Evolutionary conservation across 805 yeast genomes (phyloP).

Genomic region (Priceomyces castillae): DNA sequence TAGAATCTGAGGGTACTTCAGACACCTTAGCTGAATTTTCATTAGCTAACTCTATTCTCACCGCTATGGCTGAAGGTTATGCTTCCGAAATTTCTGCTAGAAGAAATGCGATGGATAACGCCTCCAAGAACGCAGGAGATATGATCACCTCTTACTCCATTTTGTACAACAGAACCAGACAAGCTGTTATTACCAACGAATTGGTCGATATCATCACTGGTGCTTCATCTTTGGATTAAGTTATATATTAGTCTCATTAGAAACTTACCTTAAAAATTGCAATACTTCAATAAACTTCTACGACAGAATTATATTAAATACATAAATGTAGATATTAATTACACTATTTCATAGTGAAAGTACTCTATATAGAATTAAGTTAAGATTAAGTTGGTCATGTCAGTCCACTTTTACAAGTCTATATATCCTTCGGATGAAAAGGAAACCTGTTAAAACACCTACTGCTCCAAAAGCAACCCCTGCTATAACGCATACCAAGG

Average conservation of each 20-base stretch:
- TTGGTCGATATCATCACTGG: conserved; percentile 99
- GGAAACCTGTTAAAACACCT: conserved; percentile 63
- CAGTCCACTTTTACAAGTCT: conserved; percentile 56
- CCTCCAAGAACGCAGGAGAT: conserved; percentile 99
- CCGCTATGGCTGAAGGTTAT: conserved; percentile 96
- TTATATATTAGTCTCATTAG: background rate
- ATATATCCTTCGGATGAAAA: conserved; percentile 63
- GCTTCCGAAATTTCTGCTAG: conserved; percentile 98
- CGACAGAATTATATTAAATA: background rate
- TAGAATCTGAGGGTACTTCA: conserved; percentile 65
- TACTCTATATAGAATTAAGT: too few species aligned
- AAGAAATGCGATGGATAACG: conserved; percentile 99
- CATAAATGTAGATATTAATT: too few species aligned
- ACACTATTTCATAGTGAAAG: too few species aligned
- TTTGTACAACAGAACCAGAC: conserved; percentile 98
- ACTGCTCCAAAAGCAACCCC: conserved; percentile 76
- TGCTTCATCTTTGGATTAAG: conserved; percentile 94
- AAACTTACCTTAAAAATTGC: background rate
- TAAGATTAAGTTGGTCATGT: background rate
- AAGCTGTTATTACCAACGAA: conserved; percentile 98
- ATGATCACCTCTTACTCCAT: conserved; percentile 96
- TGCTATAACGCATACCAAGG: conserved; percentile 57
- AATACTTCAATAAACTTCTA: background rate
- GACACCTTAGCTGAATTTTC: conserved; percentile 80
- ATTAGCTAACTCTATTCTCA: conserved; percentile 81